A percentile compares a stretch with the other conserved stretches of the same genome.
These are phyloP conservation scores for Trichocomaceae sp. DNA, from an alignment of 2,329 filamentous ascomycete species.

Conservation along the genomic window DNA sequence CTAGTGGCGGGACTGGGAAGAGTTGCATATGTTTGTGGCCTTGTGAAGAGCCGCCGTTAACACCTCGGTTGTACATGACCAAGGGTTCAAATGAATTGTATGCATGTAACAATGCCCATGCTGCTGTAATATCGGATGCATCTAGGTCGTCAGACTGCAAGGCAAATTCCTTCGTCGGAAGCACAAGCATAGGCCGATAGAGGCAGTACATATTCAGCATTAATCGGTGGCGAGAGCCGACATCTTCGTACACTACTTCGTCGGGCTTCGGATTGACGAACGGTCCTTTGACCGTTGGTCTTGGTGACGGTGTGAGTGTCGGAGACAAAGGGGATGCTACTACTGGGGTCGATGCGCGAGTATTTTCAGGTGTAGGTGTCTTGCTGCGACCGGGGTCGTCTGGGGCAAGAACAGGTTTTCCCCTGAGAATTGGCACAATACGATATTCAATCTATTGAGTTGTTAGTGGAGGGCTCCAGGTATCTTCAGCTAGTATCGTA, in stretches of 20 bases:
- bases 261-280: conserved; percentile 21
- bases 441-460: conserved; percentile 18
- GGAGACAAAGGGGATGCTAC: neutral
- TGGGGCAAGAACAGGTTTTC: conserved; percentile 20
- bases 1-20: conserved; percentile 27
- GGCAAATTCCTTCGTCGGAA: conserved; percentile 35
- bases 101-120: conserved; percentile 30
- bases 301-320: neutral
- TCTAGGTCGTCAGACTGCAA: conserved; percentile 30
- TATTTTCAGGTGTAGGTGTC: conserved; percentile 7
- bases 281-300: conserved; percentile 15
- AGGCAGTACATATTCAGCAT: conserved; percentile 22
- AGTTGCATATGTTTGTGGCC: conserved; percentile 44
- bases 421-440: conserved; percentile 18
- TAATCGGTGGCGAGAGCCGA: conserved; percentile 19
- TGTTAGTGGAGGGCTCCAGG: neutral
- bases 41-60: conserved; percentile 37
- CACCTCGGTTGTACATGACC: conserved; percentile 43
- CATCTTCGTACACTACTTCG: conserved; percentile 16
- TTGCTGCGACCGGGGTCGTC: conserved; percentile 20
- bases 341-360: conserved; percentile 9
- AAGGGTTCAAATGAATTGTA: conserved; percentile 25
- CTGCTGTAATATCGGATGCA: conserved; percentile 28
- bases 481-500: neutral
- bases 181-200: conserved; percentile 31